phyloP scores from a whole-genome alignment of 768 basidiomycete genomes.

The Glaciozyma martinii region DNA sequence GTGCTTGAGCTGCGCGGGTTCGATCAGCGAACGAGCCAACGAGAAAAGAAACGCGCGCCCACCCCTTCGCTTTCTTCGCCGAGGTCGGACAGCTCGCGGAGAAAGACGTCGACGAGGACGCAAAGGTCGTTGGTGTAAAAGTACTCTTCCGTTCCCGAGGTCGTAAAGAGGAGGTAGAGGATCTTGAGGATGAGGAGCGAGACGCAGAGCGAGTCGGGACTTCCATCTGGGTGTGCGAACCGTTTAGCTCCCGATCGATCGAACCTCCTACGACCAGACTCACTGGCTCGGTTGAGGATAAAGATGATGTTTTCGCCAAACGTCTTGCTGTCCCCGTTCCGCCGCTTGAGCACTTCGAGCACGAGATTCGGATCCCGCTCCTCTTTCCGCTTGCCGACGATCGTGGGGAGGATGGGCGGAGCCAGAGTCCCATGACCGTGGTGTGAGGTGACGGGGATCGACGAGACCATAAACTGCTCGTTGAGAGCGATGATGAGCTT shows the following conservation, averaged over 20 bases:
- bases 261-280: slow-evolving; percentile 35
- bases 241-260: background rate
- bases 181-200: slow-evolving; percentile 88
- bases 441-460: slow-evolving; percentile 16
- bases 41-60: background rate
- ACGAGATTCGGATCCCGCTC: slow-evolving; percentile 56
- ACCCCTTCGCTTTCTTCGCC: slow-evolving; percentile 74
- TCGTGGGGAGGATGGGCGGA: slow-evolving; percentile 24
- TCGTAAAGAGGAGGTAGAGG: slow-evolving; percentile 88
- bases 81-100: slow-evolving; percentile 83
- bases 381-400: slow-evolving; percentile 12
- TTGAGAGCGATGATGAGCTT: slow-evolving; percentile 87
- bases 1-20: slow-evolving; percentile 60
- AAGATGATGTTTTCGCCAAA: slow-evolving; percentile 99
- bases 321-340: slow-evolving; percentile 77
- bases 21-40: background rate
- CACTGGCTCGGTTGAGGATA: slow-evolving; percentile 92
- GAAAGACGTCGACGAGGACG: slow-evolving; percentile 92
- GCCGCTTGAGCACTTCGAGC: slow-evolving; percentile 69
- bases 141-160: slow-evolving; percentile 82
- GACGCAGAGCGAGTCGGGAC: slow-evolving; percentile 86
- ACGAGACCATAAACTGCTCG: slow-evolving; percentile 90
- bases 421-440: slow-evolving; percentile 10
- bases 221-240: slow-evolving; percentile 52
- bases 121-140: slow-evolving; percentile 97